Percentiles rank a stretch among this genome's conserved stretches.
phyloP scores from a whole-genome alignment of 306 rosid species.

The Cicer cuneatum region DNA sequence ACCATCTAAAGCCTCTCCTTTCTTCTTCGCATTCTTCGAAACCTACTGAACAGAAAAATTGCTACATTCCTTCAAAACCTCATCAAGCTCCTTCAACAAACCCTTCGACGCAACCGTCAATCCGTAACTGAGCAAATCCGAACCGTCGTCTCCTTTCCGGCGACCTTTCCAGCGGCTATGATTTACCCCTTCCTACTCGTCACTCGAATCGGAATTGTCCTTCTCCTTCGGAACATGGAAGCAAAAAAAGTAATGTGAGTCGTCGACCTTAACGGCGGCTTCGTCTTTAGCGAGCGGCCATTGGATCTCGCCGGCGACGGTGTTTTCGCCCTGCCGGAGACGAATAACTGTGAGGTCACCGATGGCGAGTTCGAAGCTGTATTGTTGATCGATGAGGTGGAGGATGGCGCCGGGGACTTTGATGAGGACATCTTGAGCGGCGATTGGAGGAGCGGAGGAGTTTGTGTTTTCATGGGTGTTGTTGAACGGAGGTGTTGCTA shows the following conservation, averaged over 20 bases:
- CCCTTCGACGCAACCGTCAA: constrained; percentile 88
- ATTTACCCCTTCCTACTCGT: constrained; percentile 35
- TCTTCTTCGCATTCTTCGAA: constrained; percentile 64
- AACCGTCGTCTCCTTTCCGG: constrained; percentile 11
- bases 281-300: constrained; percentile 86
- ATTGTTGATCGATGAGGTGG: constrained; percentile 75
- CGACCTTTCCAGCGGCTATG: neutral
- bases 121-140: constrained; percentile 67
- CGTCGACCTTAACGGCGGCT: constrained; percentile 77
- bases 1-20: constrained; percentile 69
- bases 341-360: constrained; percentile 65
- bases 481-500: too few species aligned
- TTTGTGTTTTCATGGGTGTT: constrained; percentile 4
- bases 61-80: constrained; percentile 60
- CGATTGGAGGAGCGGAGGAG: constrained; percentile 55
- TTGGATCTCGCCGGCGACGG: constrained; percentile 67
- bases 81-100: constrained; percentile 66
- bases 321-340: constrained; percentile 58
- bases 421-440: constrained; percentile 64
- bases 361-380: constrained; percentile 81
- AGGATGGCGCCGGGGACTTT: constrained; percentile 83
- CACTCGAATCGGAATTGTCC: constrained; percentile 48
- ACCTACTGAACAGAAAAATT: constrained; percentile 70
- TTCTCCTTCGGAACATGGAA: constrained; percentile 51
- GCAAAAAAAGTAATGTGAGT: constrained; percentile 83